Evolutionary conservation across 352 stramenopile species (phyloP).

Genomic region (Pythium grandisporangium): DNA sequence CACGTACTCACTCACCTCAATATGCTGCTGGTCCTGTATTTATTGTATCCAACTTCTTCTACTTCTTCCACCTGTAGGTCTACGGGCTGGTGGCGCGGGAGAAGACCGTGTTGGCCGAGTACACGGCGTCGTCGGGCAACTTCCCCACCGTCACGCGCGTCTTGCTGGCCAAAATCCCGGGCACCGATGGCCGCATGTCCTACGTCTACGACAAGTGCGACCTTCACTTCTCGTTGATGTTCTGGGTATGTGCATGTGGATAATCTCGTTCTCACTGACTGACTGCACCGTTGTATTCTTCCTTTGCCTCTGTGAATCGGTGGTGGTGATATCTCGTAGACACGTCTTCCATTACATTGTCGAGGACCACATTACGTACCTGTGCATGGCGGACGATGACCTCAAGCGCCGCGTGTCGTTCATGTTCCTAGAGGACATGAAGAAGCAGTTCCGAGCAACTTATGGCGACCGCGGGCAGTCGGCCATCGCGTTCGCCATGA

Average conservation of each 20-base stretch:
- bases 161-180: conserved; percentile 95
- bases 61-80: too few relatives aligned
- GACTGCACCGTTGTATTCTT: not conserved
- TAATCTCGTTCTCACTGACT: too few relatives aligned
- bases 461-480: conserved; percentile 77
- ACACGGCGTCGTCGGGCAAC: conserved; percentile 94
- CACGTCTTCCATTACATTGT: conserved; percentile 96
- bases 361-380: conserved; percentile 92
- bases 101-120: conserved; percentile 97
- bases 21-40: too few relatives aligned
- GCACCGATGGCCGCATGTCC: conserved; percentile 91
- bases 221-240: too few relatives aligned
- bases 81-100: conserved; percentile 96
- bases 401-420: conserved; percentile 95
- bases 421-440: conserved; percentile 97
- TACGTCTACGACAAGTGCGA: conserved; percentile 97
- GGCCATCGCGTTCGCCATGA: conserved; percentile 97
- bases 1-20: too few relatives aligned
- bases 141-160: conserved; percentile 97
- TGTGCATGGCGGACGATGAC: conserved; percentile 97
- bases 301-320: not conserved
- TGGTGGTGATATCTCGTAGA: conserved; percentile 8
- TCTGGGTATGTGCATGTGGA: not conserved
- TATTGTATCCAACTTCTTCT: too few relatives aligned
- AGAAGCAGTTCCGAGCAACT: conserved; percentile 78